These are phyloP conservation scores for Colletotrichum euphorbiae DNA, from an alignment of 2,329 filamentous ascomycete species.

Conservation along the genomic window DNA sequence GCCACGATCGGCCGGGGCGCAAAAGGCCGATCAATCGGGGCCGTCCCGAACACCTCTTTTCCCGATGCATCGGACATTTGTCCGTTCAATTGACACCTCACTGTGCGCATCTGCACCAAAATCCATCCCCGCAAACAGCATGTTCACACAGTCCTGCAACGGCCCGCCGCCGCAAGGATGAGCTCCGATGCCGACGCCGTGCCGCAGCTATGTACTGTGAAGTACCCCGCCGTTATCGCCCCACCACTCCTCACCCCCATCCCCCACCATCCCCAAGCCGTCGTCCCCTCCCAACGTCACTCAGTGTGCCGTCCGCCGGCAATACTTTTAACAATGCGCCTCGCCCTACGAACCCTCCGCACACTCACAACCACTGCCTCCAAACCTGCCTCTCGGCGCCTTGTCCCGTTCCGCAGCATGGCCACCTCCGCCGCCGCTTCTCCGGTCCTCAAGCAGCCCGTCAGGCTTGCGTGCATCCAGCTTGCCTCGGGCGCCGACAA, in stretches of 20 bases:
- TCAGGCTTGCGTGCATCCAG: slow-evolving; percentile 86
- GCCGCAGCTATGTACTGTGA: no score
- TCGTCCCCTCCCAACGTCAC: slow-evolving; percentile 16
- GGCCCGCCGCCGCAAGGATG: slow-evolving; percentile 22
- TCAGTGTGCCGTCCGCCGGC: neutral
- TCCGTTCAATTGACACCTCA: neutral
- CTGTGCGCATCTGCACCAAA: neutral
- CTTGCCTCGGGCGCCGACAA: slow-evolving; percentile 87
- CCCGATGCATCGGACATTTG: slow-evolving; percentile 35
- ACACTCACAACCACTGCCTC: slow-evolving; percentile 1
- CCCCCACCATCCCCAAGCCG: slow-evolving; percentile 9
- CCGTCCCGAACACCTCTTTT: slow-evolving; percentile 19
- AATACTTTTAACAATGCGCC: slow-evolving; percentile 21
- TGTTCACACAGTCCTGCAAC: neutral
- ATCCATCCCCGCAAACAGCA: neutral
- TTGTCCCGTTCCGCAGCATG: slow-evolving; percentile 38
- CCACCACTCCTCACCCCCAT: slow-evolving; percentile 13
- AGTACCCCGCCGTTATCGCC: slow-evolving; percentile 37
- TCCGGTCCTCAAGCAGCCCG: slow-evolving; percentile 75
- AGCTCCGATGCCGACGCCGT: slow-evolving; percentile 26
- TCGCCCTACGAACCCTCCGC: slow-evolving; percentile 27
- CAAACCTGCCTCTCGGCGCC: slow-evolving; percentile 3
- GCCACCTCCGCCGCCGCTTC: slow-evolving; percentile 45
- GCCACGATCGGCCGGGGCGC: neutral
- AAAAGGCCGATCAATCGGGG: slow-evolving; percentile 29